Percentiles rank a stretch among this genome's conserved stretches.
Evolutionary conservation across 164 flowering plant species (phyloP).

Genomic region (Houttuynia cordata): DNA sequence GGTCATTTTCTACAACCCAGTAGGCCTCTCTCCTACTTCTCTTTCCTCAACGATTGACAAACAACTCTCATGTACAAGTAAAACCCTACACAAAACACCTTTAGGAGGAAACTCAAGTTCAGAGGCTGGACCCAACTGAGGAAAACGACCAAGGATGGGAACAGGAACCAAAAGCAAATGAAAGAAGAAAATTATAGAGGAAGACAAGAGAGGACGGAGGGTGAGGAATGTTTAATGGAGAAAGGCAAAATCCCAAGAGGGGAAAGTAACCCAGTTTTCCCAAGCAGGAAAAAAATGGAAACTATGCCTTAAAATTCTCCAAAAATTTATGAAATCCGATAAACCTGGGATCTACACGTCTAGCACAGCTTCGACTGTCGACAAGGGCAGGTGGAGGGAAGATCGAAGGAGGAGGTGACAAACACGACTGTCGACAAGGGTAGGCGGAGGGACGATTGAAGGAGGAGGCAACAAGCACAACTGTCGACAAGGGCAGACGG

Average conservation of each 20-base stretch:
- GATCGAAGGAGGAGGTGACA: too few species aligned
- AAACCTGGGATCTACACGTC: neutral
- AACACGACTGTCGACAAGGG: too few species aligned
- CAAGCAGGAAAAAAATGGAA: neutral
- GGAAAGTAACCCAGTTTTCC: neutral
- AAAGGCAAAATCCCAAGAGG: neutral
- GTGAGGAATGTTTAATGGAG: neutral
- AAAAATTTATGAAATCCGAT: neutral
- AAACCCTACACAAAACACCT: neutral
- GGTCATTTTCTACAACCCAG: constrained; percentile 2
- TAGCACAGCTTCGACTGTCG: too few species aligned
- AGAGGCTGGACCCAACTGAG: too few species aligned
- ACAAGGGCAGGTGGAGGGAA: too few species aligned
- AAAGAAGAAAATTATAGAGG: neutral
- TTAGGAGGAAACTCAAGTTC: neutral
- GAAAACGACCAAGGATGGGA: neutral
- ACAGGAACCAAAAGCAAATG: neutral
- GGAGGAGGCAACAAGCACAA: too few species aligned
- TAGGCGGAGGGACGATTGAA: too few species aligned
- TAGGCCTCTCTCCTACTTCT: neutral
- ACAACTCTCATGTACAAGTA: neutral
- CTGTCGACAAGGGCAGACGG: too few species aligned
- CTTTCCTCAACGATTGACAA: neutral
- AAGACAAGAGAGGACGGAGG: too few species aligned
- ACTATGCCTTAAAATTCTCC: neutral